These are phyloP conservation scores for Hypoxylon perforatum DNA, from an alignment of 495 filamentous ascomycete genomes.

Conservation along the genomic window DNA sequence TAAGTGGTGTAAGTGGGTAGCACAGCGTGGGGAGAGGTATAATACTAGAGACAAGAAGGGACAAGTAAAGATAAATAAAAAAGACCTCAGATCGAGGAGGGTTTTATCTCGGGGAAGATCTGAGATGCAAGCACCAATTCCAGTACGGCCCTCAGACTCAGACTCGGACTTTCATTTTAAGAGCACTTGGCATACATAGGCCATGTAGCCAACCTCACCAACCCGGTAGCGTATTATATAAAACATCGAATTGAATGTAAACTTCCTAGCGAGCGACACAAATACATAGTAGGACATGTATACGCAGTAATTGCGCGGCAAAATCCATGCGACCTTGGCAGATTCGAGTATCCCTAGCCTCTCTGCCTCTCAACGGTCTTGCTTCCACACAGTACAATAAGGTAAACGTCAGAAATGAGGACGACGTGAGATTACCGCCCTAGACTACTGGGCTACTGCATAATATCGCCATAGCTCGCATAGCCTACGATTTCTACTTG, in stretches of 20 bases:
- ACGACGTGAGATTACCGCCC: constrained; percentile 35
- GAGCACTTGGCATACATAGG: constrained; percentile 41
- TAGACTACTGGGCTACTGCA: constrained; percentile 31
- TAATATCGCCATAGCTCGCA: constrained; percentile 24
- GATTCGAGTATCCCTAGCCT: background rate
- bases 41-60: background rate
- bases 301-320: constrained; percentile 43
- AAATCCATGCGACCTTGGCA: constrained; percentile 42
- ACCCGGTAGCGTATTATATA: constrained; percentile 19
- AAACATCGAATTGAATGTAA: constrained; percentile 24
- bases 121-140: constrained; percentile 30
- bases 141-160: constrained; percentile 16
- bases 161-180: constrained; percentile 35
- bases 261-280: constrained; percentile 19
- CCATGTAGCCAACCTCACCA: background rate
- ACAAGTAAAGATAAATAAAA: constrained; percentile 12
- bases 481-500: constrained; percentile 1
- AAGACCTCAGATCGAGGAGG: constrained; percentile 11
- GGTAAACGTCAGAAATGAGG: constrained; percentile 18
- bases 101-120: constrained; percentile 15
- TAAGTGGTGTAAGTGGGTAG: constrained; percentile 23
- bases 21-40: constrained; percentile 24
- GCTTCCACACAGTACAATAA: background rate
- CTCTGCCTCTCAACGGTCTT: background rate
- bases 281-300: constrained; percentile 31